Percentiles rank a stretch among this genome's conserved stretches.
Conservation (phyloP, 495 filamentous ascomycete genomes). For the Penicillium cataractarum region DNA sequence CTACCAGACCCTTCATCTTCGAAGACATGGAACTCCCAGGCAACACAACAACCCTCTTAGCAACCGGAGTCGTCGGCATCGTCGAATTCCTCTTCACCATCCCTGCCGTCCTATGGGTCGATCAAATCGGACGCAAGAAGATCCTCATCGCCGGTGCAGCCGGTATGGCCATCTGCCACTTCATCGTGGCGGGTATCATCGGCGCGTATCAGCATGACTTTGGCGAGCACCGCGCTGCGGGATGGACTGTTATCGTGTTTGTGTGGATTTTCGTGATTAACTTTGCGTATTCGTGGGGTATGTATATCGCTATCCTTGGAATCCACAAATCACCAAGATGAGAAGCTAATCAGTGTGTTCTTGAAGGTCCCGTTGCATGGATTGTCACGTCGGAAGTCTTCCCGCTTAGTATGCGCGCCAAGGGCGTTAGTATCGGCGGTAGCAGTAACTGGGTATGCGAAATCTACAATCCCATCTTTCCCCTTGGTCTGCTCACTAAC, state of each 20-base stretch:
- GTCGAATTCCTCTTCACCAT: background rate
- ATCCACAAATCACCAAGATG: background rate
- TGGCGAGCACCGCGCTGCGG: background rate
- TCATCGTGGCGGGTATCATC: background rate
- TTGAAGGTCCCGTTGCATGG: conserved; percentile 42
- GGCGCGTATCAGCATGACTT: background rate
- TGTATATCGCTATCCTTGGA: background rate
- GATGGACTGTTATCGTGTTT: background rate
- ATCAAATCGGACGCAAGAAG: background rate
- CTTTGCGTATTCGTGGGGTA: background rate
- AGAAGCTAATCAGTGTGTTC: background rate
- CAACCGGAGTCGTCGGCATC: background rate
- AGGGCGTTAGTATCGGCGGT: conserved; percentile 47
- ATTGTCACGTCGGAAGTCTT: conserved; percentile 51
- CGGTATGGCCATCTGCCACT: background rate
- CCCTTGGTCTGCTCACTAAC: background rate
- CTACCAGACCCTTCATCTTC: background rate
- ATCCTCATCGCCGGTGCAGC: background rate
- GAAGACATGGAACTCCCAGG: background rate
- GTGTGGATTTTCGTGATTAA: background rate
- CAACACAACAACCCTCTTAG: background rate
- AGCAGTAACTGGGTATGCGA: conserved; percentile 27
- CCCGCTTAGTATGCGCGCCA: conserved; percentile 48
- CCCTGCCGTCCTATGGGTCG: background rate
- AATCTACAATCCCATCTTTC: background rate